Base-by-base conservation (phyloP, 1,284 basidiomycete species). In the Ceraceosorus guamensis region DNA sequence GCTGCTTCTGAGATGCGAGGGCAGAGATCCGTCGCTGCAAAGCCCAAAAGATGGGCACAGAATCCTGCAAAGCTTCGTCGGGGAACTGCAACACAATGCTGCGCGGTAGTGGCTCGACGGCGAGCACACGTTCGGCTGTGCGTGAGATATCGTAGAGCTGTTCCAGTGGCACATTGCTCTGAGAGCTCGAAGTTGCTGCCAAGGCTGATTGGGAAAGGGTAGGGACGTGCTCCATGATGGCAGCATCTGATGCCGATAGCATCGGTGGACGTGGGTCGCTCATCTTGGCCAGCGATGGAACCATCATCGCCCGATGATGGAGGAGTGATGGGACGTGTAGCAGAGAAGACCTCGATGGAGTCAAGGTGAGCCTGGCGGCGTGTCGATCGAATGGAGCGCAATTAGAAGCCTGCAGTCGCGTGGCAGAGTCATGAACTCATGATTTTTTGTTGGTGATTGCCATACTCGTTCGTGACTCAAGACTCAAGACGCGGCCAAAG, bases 11-110 rank as follows among this genome's bases (percentile, higher is more conserved):
- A 34, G 8, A 33, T 13, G 41, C 16, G 13, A 16, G 16, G 41
- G 41, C 13, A 3, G 30, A 14, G 81, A 80, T 16, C 88, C 78
- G 52, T 75, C 75, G 4, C 71, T 86, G 87, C 33, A 98, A 80
- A 16, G 11, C 39, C 46, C 83, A 82, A 71, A 86, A 95, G n/a
- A 97, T 85, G 0, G 86, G 85, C 1, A 96, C 90, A 0, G 91
- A 90, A 61, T 89, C 86, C 18, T 84, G 83, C 5, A 99, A 79
- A 7, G 95, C 83, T 76, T 95, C 89, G 74, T 99, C 93, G 0
- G 95, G 92, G 66, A 98, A 97, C 76, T 98, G 93, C 8, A 99
- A 82, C 0, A 90, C 91, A 6, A 75, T 61, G 16, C 68, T 50
- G 13, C 55, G 50, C 44, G 71, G 67, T 2, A 56, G 11, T 24